Conservation (phyloP, 305 asterid species). For the Rubia balearica region DNA sequence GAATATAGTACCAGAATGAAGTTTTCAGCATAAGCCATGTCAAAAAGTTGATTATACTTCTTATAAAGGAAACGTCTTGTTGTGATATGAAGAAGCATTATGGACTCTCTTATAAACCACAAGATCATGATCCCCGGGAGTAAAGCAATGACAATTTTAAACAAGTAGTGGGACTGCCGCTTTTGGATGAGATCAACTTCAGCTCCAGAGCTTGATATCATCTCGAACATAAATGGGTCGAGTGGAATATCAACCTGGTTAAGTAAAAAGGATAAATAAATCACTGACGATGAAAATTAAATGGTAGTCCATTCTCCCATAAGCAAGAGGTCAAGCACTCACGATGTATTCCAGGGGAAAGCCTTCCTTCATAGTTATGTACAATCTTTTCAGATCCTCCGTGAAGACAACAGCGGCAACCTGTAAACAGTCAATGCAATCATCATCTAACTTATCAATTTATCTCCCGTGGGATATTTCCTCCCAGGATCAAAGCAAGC, state of each 20-base stretch:
- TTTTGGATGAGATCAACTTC: constrained; percentile 97
- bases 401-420: constrained; percentile 93
- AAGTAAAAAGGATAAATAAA: constrained; percentile 22
- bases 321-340: constrained; percentile 36
- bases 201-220: constrained; percentile 78
- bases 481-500: neutral
- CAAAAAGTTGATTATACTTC: constrained; percentile 82
- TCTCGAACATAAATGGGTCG: constrained; percentile 93
- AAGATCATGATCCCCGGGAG: constrained; percentile 82
- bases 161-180: constrained; percentile 75
- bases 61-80: constrained; percentile 72
- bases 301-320: constrained; percentile 6
- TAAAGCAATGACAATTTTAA: constrained; percentile 66
- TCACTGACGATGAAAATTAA: constrained; percentile 14
- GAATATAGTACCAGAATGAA: constrained; percentile 65
- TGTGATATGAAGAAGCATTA: constrained; percentile 74
- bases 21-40: constrained; percentile 92
- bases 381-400: constrained; percentile 92
- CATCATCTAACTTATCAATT: constrained; percentile 20
- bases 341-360: constrained; percentile 90
- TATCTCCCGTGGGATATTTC: constrained; percentile 5
- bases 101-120: constrained; percentile 86
- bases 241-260: constrained; percentile 94
- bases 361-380: constrained; percentile 95
- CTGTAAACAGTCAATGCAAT: constrained; percentile 35